Evolutionary conservation across 179 eudicot species (phyloP), one percentile per base, ranked within the genome.

Genomic region (Beta macrorhiza): DNA sequence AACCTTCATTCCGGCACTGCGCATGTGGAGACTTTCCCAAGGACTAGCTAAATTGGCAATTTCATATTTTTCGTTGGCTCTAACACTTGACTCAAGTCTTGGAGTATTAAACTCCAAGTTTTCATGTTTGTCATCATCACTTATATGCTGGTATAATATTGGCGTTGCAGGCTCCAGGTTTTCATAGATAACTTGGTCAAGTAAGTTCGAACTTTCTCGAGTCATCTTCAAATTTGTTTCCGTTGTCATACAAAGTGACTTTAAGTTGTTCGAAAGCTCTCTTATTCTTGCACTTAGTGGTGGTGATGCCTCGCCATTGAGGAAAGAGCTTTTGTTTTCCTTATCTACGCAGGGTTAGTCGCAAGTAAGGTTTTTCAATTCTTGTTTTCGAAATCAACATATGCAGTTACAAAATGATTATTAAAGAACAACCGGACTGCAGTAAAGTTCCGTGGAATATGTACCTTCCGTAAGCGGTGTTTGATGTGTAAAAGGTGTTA

Each of bases 1-100:
- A 58, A 93, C 99, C 97, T 96, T 96, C 87, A 91, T 77, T 75
- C 92, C 89, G 1, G 92, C 80, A 72, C 92, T 83, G 42, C 85
- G 90, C 49, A 75, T 77, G 42, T 80, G 86, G 42, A 86, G 90
- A 67, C 71, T 83, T 75, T 81, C 91, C 84, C 87, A 86, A 29
- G 92, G 93, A 83, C 88, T 91, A 25, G 80, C 81, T 13, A 82
- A 64, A 72, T 56, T 86, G 7, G 77, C 69, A 77, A 68, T 13
- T 56, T 80, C 89, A 81, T 72, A 72, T 51, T 80, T 84, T 45
- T 84, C 89, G 73, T 61, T 47, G 12, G 55, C 59, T 74, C 63
- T 83, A 32, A 42, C 44, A 62, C 45, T 42, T 20, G 52, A 79
- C 69, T 84, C 82, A 55, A 69, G 22, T 11, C 53, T 52, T 47